Evolutionary conservation across 192 early-diverging fungal genomes (phyloP).

Genomic region (Umbelopsis sp.): DNA sequence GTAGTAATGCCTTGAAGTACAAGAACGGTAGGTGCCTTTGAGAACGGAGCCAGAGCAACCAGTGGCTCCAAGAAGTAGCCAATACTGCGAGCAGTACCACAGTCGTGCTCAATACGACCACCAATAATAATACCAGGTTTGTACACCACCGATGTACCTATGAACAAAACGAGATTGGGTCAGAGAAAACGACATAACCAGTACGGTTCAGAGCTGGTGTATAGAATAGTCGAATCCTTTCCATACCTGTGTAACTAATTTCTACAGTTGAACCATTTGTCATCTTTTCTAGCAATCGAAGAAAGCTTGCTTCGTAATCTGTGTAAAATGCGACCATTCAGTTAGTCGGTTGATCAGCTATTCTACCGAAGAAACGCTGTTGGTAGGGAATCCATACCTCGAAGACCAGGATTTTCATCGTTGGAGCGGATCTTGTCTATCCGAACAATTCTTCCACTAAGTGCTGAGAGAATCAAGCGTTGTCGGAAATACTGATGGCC

Average conservation of each 20-base stretch:
- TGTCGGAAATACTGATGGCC: conserved; percentile 90
- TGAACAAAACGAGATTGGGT: neutral
- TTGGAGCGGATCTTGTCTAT: conserved; percentile 90
- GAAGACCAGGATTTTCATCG: conserved; percentile 84
- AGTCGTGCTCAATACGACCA: conserved; percentile 85
- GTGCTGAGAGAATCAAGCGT: conserved; percentile 84
- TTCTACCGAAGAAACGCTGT: neutral
- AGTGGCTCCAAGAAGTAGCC: conserved; percentile 95
- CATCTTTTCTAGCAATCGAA: conserved; percentile 88
- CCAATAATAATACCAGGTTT: conserved; percentile 90
- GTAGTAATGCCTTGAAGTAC: conserved; percentile 91
- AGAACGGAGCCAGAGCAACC: conserved; percentile 90
- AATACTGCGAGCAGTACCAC: conserved; percentile 81
- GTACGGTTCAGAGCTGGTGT: too few relatives aligned
- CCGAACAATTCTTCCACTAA: conserved; percentile 79
- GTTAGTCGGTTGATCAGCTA: neutral
- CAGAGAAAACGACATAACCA: neutral
- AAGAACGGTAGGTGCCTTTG: conserved; percentile 82
- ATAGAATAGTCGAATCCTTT: neutral
- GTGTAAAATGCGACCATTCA: neutral
- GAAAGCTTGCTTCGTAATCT: conserved; percentile 93
- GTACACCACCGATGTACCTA: conserved; percentile 80
- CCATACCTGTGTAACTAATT: conserved; percentile 85
- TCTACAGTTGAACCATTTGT: conserved; percentile 94
- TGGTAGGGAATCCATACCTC: conserved; percentile 47